Evolutionary conservation across 2,329 filamentous ascomycete genomes (phyloP), one percentile per base, ranked within the genome.

Genomic region (Chalaropsis thielavioides): DNA sequence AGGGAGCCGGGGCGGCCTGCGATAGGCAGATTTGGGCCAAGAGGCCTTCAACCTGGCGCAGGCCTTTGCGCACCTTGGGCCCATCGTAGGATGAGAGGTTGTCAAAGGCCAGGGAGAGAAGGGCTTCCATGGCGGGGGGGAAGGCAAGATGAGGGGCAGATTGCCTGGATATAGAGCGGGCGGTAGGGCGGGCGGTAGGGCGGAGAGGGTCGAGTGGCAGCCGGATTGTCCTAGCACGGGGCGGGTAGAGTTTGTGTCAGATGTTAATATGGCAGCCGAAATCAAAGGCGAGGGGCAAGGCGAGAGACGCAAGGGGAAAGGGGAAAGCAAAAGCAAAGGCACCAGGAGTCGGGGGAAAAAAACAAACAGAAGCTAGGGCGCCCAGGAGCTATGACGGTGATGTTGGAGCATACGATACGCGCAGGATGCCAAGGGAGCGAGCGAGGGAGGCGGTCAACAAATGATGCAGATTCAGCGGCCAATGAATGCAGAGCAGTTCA

Each of bases 11-110:
- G 64, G 66, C 10, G 31, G 73, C 69, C 58, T 76, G 75, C 7
- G 88, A 88, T 49, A 97, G 84, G 76, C 92, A 96, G 76, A 97
- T 95, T 76, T 96, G 92, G 24, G 92, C 92, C 62, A 97, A 83
- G 58, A 97, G 82, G 40, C 91, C 91, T 77, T 97, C 92, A 69
- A 97, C 90, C 77, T 96, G 92, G 70, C 90, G 88, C 69, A 97
- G 78, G 62, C 92, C 94, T 78, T 96, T 97, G 71, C 90, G 87
- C 73, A 97, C 89, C 78, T 96, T 96, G 74, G 82, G 81, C 66
- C 86, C 86, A 71, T 96, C 91, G 74, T 92, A 92, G 61, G 92
- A 96, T 68, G 92, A 95, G 69, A 96, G 87, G 76, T 95, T 95
- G 79, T 96, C 92, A 76, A 97, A 97, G 68, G 92, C 91, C 74